These are phyloP conservation scores for Penicillium sp. DNA, from an alignment of 2,329 filamentous ascomycete species.

Conservation along the genomic window DNA sequence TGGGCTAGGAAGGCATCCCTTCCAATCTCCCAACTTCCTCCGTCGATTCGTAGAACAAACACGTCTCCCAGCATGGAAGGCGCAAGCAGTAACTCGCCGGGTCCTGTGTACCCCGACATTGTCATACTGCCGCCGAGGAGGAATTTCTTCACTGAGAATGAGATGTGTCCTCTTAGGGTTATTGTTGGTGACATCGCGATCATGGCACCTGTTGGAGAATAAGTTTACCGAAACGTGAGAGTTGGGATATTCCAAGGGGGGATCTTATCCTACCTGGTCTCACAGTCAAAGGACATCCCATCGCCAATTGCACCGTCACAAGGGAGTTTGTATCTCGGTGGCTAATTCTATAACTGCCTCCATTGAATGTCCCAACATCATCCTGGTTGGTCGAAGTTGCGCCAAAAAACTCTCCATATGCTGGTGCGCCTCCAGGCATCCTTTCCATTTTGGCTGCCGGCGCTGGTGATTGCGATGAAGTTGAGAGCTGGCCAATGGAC, in stretches of 20 bases:
- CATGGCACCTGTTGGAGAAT: conserved; percentile 64
- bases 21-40: conserved; percentile 74
- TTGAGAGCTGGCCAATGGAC: too few species aligned
- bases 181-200: conserved; percentile 91
- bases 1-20: conserved; percentile 81
- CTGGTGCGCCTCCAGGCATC: conserved; percentile 44
- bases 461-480: too few species aligned
- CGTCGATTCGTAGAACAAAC: conserved; percentile 66
- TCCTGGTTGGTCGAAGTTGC: conserved; percentile 63
- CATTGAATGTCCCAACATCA: conserved; percentile 95
- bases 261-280: conserved; percentile 74
- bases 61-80: conserved; percentile 80
- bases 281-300: conserved; percentile 75
- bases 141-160: conserved; percentile 90
- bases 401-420: conserved; percentile 59
- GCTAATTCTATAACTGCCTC: conserved; percentile 87
- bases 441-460: conserved; percentile 12
- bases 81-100: conserved; percentile 82
- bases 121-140: conserved; percentile 75
- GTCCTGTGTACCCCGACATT: conserved; percentile 77
- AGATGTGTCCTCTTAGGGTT: conserved; percentile 74
- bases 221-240: too few species aligned
- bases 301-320: conserved; percentile 81
- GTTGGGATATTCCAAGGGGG: too few species aligned
- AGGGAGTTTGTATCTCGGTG: conserved; percentile 90